Conservation (phyloP, 176 grass and related monocot species). For the Eleusine indica region DNA sequence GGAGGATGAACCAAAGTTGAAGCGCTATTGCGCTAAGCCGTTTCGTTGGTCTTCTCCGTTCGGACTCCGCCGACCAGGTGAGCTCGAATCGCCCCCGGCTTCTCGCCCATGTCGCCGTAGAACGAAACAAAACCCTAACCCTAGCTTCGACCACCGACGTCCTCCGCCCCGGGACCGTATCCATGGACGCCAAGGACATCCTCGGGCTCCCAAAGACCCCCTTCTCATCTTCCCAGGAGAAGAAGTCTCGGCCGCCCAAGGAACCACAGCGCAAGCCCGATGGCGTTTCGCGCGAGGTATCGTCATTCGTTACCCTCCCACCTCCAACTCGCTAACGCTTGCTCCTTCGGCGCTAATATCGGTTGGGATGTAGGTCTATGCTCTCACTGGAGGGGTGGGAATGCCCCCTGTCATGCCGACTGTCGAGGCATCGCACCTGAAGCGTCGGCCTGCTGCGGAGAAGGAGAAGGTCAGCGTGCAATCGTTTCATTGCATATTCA, state of each 20-base stretch:
- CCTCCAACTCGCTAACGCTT: not conserved
- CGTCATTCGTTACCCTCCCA: not conserved
- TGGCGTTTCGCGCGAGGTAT: slow-evolving; percentile 91
- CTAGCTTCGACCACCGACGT: slow-evolving; percentile 13
- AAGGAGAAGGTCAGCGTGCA: slow-evolving; percentile 39
- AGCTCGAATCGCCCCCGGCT: not conserved
- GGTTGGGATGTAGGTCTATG: slow-evolving; percentile 63
- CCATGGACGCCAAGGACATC: slow-evolving; percentile 98
- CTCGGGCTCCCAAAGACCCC: slow-evolving; percentile 83
- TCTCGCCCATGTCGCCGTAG: slow-evolving; percentile 27
- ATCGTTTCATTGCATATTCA: not conserved
- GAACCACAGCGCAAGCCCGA: slow-evolving; percentile 95
- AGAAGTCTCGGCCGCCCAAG: slow-evolving; percentile 82
- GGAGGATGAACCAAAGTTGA: no score
- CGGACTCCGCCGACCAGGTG: not conserved
- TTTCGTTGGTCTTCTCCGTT: not conserved
- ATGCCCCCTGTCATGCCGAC: slow-evolving; percentile 82
- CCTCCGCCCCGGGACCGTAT: not conserved
- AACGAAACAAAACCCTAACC: slow-evolving; percentile 53
- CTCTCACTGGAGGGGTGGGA: slow-evolving; percentile 84
- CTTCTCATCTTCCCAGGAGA: slow-evolving; percentile 75
- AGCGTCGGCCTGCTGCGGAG: slow-evolving; percentile 65
- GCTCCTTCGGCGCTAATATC: not conserved
- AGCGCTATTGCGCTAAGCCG: not conserved
- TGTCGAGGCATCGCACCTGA: slow-evolving; percentile 81